Evolutionary conservation across 306 rosid species (phyloP), one percentile per base, ranked within the genome.

Genomic region (Vigna angularis): DNA sequence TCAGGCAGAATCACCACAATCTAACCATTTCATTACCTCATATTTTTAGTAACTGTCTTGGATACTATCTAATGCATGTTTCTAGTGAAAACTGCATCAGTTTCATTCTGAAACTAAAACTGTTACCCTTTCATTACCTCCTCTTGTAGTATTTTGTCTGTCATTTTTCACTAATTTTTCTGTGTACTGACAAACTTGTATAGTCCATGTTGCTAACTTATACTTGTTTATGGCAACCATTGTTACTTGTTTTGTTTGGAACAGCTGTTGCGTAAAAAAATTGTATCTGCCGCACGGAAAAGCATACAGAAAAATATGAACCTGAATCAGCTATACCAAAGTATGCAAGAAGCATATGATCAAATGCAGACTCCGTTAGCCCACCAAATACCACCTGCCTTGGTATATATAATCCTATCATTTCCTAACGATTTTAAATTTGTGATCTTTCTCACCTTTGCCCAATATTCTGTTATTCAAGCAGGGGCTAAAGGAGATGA

Each of bases 351-450:
- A 68, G 89, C 97, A 69, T 92, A 92, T 70, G 72, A 84, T 51
- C 90, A 83, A 78, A 90, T 92, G 87, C 97, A 92, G 88, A 92
- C 95, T 84, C 97, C 97, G 50, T 84, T 92, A 58, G 88, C 85
- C 40, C 67, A 81, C 86, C 93, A 90, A 83, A 84, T 74, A 64
- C 95, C 97, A 73, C 81, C 93, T 34, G 72, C 90, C 62, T 65
- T 73, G 91, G 97, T 92, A 90, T 86, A 58, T 61, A 30, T 70
- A 70, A 53, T 74, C 71, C 20, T 49, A 32, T 13, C 36, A 44
- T 64, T 57, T 66, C 47, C 44, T 9, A 17, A 58, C 20, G 42
- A 47, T 48, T 15, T 32, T 77, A 45, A 61, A 75, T 16, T 66
- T 76, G 26, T 62, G 22, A 17, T 68, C 24, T 55, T 36, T 58